Evolutionary conservation across 805 yeast genomes (phyloP).

Genomic region (Metschnikowia anglica): DNA sequence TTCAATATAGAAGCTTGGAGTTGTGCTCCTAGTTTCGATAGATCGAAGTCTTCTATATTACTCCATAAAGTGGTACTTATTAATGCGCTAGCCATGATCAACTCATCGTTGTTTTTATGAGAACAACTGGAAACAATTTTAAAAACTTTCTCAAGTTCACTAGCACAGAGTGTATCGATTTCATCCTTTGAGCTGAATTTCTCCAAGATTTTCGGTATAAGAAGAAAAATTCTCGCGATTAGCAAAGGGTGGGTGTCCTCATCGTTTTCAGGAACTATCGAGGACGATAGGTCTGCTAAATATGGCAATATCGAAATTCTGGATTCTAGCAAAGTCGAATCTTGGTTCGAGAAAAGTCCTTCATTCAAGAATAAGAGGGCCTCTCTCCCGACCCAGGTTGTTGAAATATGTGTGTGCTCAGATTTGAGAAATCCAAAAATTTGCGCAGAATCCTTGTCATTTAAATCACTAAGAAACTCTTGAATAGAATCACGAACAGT

Average conservation of each 20-base stretch:
- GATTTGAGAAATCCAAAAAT: conserved; percentile 9
- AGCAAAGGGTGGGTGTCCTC: conserved; percentile 35
- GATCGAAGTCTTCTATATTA: conserved; percentile 19
- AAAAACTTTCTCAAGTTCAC: conserved; percentile 19
- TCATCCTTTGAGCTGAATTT: conserved; percentile 44
- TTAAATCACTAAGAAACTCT: conserved; percentile 54
- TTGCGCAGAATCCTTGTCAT: conserved; percentile 37
- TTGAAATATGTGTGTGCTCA: background rate
- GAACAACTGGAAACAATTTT: background rate
- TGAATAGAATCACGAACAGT: conserved; percentile 60
- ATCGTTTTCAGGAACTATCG: background rate
- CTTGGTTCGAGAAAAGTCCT: conserved; percentile 44
- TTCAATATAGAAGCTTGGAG: conserved; percentile 37
- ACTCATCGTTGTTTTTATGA: conserved; percentile 9
- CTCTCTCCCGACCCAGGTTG: conserved; percentile 38
- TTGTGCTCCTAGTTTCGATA: conserved; percentile 20
- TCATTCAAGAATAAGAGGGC: conserved; percentile 42
- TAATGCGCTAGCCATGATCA: conserved; percentile 37
- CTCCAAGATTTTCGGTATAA: conserved; percentile 57
- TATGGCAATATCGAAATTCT: conserved; percentile 17
- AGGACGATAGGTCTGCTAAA: conserved; percentile 9
- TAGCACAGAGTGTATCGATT: conserved; percentile 32
- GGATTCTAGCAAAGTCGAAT: conserved; percentile 21
- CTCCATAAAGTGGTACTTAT: conserved; percentile 55
- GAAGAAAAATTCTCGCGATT: conserved; percentile 47